These are phyloP conservation scores for Logfia minima DNA, from an alignment of 129 eudicot species.

Conservation along the genomic window DNA sequence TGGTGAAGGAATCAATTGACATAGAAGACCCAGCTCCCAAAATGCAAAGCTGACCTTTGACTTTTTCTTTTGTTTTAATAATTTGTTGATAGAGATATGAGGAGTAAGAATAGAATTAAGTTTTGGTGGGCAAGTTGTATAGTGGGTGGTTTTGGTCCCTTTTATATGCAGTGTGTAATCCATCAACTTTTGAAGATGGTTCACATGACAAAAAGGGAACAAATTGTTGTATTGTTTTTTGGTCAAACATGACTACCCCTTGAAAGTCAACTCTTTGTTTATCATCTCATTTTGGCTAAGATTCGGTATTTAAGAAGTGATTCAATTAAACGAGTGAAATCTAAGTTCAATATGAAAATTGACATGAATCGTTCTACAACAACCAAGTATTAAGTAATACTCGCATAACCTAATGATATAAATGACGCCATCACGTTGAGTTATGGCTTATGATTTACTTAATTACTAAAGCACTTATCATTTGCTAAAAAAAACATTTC, in stretches of 20 bases:
- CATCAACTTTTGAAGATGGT: slow-evolving; percentile 51
- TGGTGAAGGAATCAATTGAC: slow-evolving; percentile 46
- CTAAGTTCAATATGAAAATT: no score
- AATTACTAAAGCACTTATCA: no score
- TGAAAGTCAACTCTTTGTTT: slow-evolving; percentile 21
- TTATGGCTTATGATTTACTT: no score
- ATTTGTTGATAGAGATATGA: slow-evolving; percentile 32
- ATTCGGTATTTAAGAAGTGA: neutral
- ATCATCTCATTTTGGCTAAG: neutral
- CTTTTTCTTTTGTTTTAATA: neutral
- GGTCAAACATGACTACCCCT: slow-evolving; percentile 16
- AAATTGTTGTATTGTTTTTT: slow-evolving; percentile 16
- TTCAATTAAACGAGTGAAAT: no score
- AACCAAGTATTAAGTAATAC: no score
- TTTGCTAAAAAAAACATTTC: no score
- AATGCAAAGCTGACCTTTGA: slow-evolving; percentile 37
- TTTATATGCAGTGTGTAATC: slow-evolving; percentile 31
- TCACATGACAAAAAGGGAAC: slow-evolving; percentile 27
- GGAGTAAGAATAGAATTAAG: slow-evolving; percentile 34
- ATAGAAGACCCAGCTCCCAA: slow-evolving; percentile 40
- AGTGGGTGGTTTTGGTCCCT: slow-evolving; percentile 38
- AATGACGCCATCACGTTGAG: no score
- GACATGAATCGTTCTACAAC: no score
- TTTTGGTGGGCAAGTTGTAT: slow-evolving; percentile 52
- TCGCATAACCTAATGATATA: no score